A percentile compares a stretch with the other conserved stretches of the same genome.
These are phyloP conservation scores for Tylopilus subfusipes DNA, from an alignment of 768 basidiomycete genomes.

Conservation along the genomic window DNA sequence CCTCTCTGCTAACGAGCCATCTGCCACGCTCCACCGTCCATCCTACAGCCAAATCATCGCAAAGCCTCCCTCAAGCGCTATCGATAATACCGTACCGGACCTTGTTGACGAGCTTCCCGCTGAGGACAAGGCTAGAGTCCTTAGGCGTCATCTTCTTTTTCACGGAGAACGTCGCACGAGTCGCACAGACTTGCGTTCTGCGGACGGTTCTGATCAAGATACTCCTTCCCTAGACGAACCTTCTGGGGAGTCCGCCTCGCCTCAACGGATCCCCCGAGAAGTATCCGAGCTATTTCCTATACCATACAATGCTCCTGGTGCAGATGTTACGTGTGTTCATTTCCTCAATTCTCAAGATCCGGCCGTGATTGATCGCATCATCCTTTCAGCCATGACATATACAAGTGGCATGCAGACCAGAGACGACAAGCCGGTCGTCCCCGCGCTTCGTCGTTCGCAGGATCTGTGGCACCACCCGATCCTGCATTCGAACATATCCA, in stretches of 20 bases:
- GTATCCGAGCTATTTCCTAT: slow-evolving; percentile 79
- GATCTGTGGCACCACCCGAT: slow-evolving; percentile 48
- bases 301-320: slow-evolving; percentile 81
- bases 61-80: slow-evolving; percentile 32
- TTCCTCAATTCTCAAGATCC: slow-evolving; percentile 2
- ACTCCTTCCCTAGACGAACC: slow-evolving; percentile 14
- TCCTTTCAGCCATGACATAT: slow-evolving; percentile 74
- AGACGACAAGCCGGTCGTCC: slow-evolving; percentile 56
- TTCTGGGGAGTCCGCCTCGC: slow-evolving; percentile 25
- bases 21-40: slow-evolving; percentile 16
- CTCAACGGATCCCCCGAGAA: slow-evolving; percentile 34
- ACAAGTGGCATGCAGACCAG: slow-evolving; percentile 89
- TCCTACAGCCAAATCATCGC: slow-evolving; percentile 40
- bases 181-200: slow-evolving; percentile 22
- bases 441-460: slow-evolving; percentile 70
- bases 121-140: slow-evolving; percentile 79
- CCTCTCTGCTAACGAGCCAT: slow-evolving; percentile 10
- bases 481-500: slow-evolving; percentile 91
- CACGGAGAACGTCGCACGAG: slow-evolving; percentile 53
- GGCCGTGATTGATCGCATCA: slow-evolving; percentile 12
- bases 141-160: slow-evolving; percentile 77
- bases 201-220: slow-evolving; percentile 25
- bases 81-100: slow-evolving; percentile 32
- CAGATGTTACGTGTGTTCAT: slow-evolving; percentile 82
- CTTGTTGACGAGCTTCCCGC: slow-evolving; percentile 68